phyloP scores from a whole-genome alignment of 441 rosid species.

The Bruguiera hainesii region DNA sequence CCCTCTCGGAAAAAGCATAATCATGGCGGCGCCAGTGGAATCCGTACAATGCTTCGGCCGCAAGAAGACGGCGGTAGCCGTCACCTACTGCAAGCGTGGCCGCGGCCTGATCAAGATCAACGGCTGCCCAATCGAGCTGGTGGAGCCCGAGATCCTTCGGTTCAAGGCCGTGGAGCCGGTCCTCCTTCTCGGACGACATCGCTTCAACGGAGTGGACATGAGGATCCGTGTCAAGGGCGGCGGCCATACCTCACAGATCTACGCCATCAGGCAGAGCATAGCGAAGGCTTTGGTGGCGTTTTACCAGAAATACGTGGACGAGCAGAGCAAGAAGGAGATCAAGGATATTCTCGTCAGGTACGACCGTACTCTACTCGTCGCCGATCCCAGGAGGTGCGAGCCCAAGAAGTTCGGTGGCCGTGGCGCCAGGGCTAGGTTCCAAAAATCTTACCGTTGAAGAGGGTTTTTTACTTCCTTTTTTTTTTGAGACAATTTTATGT shows the following conservation, averaged over 20 bases:
- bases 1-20: background rate
- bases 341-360: constrained; percentile 59
- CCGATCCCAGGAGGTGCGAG: constrained; percentile 82
- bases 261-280: constrained; percentile 74
- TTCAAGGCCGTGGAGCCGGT: constrained; percentile 64
- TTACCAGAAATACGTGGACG: constrained; percentile 69
- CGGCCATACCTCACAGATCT: constrained; percentile 69
- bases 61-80: constrained; percentile 77
- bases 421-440: constrained; percentile 76
- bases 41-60: constrained; percentile 71
- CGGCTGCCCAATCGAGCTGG: constrained; percentile 62
- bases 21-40: constrained; percentile 20
- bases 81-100: constrained; percentile 63
- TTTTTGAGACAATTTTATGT: no score
- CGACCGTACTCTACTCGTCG: constrained; percentile 70
- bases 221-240: constrained; percentile 61
- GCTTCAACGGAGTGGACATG: constrained; percentile 61
- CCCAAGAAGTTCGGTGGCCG: constrained; percentile 82
- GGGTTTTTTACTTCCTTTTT: no score
- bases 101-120: constrained; percentile 64
- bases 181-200: constrained; percentile 56
- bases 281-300: constrained; percentile 69
- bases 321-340: constrained; percentile 72
- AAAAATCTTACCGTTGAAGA: constrained; percentile 71
- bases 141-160: constrained; percentile 66